Base-by-base conservation (phyloP, 2,329 filamentous ascomycete species). In the Amauroascus niger region DNA sequence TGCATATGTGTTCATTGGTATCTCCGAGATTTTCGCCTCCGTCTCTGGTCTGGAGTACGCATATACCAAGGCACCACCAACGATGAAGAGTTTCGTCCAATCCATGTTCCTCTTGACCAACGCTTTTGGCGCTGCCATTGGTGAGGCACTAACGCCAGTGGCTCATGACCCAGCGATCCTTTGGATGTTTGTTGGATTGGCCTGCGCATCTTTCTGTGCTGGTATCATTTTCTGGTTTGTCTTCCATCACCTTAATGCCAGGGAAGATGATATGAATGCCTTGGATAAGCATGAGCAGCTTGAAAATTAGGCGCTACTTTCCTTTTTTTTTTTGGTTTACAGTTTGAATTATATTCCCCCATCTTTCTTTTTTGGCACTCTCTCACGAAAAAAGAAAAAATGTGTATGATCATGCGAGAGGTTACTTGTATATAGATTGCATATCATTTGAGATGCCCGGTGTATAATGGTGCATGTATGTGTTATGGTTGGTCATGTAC, bases 31-130 rank as follows among this genome's bases (percentile, higher is more conserved):
- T 55, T 72, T 81, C 54, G 80, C 81, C 45, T 83, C 79, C 9
- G 81, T 87, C 57, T 85, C 83, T 0, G 80, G 80, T 57, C 76
- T 86, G 9, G 84, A 88, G 65, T 87, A 87, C 60, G 84, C 83
- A 16, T 87, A 82, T 69, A 86, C 82, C 62, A 86, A 87, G 68
- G 84, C 84, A 0, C 84, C 84, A 1, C 77, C 78, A 40, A 80
- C 75, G 64, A 86, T 87, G 82, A 79, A 82, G 65, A 80, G 78
- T 0, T 80, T 79, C 13, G 76, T 82, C 26, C 73, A 79, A 61
- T 74, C 79, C 0, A 69, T 82, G 55, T 79, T 74, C 60, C 68
- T 82, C 7, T 74, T 82, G 58, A 81, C 78, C 59, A 79, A 76
- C 53, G 79, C 80, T 0, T 71, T 83, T 57, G 78, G 77, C 3